Conservation (phyloP, 306 rosid genomes). For the Oxytropis ochrocephala region DNA sequence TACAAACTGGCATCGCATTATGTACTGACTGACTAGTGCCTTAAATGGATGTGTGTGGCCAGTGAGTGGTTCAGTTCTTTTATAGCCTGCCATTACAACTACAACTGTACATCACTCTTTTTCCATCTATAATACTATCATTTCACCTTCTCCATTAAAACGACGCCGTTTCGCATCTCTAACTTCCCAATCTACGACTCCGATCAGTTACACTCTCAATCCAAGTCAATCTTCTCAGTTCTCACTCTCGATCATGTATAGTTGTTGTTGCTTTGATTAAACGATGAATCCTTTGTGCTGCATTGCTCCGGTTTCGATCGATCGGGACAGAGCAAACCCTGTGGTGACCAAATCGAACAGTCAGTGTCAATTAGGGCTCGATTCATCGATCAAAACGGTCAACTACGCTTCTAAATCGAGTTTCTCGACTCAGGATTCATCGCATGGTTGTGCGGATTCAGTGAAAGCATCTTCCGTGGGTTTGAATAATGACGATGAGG, state of each 20-base stretch:
- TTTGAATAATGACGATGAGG: slow-evolving; percentile 44
- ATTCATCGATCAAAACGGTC: slow-evolving; percentile 43
- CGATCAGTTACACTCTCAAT: slow-evolving; percentile 9
- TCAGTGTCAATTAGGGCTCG: slow-evolving; percentile 59
- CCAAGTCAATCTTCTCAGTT: neutral
- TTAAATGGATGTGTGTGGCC: slow-evolving; percentile 44
- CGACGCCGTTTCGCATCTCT: neutral
- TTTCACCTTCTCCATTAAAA: neutral
- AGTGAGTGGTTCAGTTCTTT: slow-evolving; percentile 30
- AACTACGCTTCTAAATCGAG: slow-evolving; percentile 48
- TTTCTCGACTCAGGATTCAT: slow-evolving; percentile 58
- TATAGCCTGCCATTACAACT: slow-evolving; percentile 30
- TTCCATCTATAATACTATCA: neutral
- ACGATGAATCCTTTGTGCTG: slow-evolving; percentile 96
- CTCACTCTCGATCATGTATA: neutral
- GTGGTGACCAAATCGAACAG: slow-evolving; percentile 35
- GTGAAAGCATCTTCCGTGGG: slow-evolving; percentile 35
- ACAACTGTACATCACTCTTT: slow-evolving; percentile 27
- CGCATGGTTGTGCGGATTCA: slow-evolving; percentile 39
- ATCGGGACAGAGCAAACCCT: slow-evolving; percentile 63
- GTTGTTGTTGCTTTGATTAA: neutral
- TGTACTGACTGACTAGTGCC: slow-evolving; percentile 29
- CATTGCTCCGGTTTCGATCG: slow-evolving; percentile 99
- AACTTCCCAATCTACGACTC: slow-evolving; percentile 7
- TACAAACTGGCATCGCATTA: slow-evolving; percentile 16